A percentile compares a stretch with the other conserved stretches of the same genome.
phyloP scores from a whole-genome alignment of 257 asterid genomes.

The Ballota nigra region DNA sequence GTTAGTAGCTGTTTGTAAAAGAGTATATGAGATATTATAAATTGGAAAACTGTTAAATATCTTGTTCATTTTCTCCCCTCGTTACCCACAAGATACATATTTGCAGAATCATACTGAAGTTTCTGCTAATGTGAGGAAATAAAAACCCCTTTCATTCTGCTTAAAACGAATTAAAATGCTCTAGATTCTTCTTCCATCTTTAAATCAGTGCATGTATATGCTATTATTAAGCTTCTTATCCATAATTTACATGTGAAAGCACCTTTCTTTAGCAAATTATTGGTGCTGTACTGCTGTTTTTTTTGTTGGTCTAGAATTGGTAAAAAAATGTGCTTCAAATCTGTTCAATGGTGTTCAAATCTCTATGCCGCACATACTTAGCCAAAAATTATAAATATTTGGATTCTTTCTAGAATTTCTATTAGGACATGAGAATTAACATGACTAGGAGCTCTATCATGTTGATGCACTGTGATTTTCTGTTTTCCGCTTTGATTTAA shows the following conservation, averaged over 20 bases:
- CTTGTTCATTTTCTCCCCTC: not conserved
- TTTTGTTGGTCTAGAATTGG: not conserved
- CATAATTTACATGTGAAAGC: not conserved
- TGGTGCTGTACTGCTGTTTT: not conserved
- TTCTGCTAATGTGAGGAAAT: not conserved
- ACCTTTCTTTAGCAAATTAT: not conserved
- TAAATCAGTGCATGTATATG: not conserved
- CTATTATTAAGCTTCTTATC: not conserved
- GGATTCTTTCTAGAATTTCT: not conserved
- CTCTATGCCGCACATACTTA: not conserved
- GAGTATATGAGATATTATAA: not conserved
- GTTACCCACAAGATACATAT: not conserved
- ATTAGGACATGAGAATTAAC: not conserved
- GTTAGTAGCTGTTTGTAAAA: not conserved
- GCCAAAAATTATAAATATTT: not conserved
- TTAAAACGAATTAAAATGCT: not conserved
- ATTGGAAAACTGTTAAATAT: not conserved
- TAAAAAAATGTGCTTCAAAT: not conserved
- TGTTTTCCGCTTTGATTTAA: not conserved
- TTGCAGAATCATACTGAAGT: not conserved
- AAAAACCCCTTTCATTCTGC: not conserved
- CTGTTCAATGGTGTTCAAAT: not conserved
- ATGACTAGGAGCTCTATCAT: too few relatives aligned
- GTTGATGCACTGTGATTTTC: not conserved
- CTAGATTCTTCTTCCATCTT: not conserved